phyloP scores from a whole-genome alignment of 495 filamentous ascomycete genomes.

The Lasiosphaeria ovina region DNA sequence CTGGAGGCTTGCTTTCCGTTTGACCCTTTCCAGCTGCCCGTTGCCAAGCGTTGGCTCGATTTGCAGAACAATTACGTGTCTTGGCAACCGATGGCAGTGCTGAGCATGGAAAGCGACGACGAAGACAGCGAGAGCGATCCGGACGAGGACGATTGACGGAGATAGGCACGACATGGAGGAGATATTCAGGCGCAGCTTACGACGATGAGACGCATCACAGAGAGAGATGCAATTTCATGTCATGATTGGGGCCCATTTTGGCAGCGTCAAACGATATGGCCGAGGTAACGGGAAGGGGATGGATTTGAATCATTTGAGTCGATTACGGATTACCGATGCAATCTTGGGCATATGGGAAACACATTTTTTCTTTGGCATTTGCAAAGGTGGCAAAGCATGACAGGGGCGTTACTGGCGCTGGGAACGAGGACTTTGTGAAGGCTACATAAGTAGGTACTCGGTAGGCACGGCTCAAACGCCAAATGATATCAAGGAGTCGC shows the following conservation, averaged over 20 bases:
- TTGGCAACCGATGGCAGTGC: conserved; percentile 75
- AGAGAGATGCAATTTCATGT: not conserved
- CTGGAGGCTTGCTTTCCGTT: conserved; percentile 96
- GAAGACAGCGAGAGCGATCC: conserved; percentile 52
- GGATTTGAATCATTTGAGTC: too few relatives aligned
- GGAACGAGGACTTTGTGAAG: too few relatives aligned
- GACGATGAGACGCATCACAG: conserved; percentile 34
- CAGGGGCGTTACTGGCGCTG: too few relatives aligned
- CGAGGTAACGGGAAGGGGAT: too few relatives aligned
- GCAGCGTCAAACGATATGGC: too few relatives aligned
- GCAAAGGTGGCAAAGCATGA: too few relatives aligned
- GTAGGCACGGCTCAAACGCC: too few relatives aligned
- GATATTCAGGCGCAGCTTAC: conserved; percentile 47
- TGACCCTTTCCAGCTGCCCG: conserved; percentile 86
- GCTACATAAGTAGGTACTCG: too few relatives aligned
- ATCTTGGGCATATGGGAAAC: too few relatives aligned
- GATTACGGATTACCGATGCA: too few relatives aligned
- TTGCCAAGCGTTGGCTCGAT: conserved; percentile 71
- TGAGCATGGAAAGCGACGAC: conserved; percentile 50
- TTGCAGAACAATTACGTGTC: conserved; percentile 78
- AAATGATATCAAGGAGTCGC: too few relatives aligned
- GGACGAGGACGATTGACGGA: conserved; percentile 29
- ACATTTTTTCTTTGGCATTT: too few relatives aligned
- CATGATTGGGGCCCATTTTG: not conserved
- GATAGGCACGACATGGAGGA: conserved; percentile 52